Percentiles rank a stretch among this genome's conserved stretches.
These are phyloP conservation scores for Neostapfia colusana DNA, from an alignment of 176 grass and related monocot species.

Conservation along the genomic window DNA sequence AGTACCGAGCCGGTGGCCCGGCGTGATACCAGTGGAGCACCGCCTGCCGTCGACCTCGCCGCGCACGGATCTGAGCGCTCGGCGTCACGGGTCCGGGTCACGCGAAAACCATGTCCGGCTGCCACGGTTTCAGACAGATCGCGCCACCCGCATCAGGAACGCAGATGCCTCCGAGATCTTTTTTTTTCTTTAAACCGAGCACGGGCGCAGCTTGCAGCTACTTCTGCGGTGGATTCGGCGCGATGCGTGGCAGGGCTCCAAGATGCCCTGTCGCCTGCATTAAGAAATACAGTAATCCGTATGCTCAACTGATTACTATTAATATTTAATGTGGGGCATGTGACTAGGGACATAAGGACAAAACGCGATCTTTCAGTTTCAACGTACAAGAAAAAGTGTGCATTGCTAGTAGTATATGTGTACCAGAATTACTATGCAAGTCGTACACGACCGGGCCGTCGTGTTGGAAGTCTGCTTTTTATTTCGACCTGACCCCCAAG, in stretches of 20 bases:
- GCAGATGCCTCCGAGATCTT: no score
- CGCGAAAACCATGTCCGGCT: constrained; percentile 11
- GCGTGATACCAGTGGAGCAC: neutral
- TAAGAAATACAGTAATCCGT: no score
- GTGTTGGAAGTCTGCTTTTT: no score
- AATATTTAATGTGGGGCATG: neutral
- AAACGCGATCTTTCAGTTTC: neutral
- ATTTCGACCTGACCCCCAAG: no score
- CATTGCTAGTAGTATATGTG: no score
- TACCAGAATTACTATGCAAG: no score
- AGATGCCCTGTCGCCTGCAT: neutral
- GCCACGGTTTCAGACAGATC: constrained; percentile 17
- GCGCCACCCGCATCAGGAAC: neutral
- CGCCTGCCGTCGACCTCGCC: neutral
- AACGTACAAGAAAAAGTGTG: neutral
- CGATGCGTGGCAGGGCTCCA: no score
- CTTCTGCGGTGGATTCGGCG: neutral
- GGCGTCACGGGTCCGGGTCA: neutral
- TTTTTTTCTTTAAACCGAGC: neutral
- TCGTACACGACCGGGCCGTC: no score
- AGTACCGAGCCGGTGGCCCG: neutral
- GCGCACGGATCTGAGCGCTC: neutral
- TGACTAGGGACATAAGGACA: neutral
- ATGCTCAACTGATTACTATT: no score
- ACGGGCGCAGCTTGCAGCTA: neutral